These are phyloP conservation scores for Prunus campanulata DNA, from an alignment of 306 rosid genomes.

Conservation along the genomic window DNA sequence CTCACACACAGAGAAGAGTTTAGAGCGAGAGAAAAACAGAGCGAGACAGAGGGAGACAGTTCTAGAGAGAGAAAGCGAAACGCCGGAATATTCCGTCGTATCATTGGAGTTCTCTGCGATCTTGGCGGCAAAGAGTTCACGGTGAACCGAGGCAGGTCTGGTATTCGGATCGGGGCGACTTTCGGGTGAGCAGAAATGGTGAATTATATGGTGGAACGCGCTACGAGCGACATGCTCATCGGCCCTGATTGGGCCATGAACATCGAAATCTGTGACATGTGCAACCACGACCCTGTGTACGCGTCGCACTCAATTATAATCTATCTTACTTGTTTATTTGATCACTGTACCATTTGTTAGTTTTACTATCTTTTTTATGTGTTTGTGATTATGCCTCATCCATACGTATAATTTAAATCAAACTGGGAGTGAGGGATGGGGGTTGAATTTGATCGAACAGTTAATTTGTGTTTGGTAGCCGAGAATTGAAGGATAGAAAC, in stretches of 20 bases:
- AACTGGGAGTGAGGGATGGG: neutral
- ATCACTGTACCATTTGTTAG: neutral
- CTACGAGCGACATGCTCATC: slow-evolving; percentile 87
- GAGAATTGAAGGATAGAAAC: neutral
- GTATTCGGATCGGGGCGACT: slow-evolving; percentile 23
- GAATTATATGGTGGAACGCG: slow-evolving; percentile 91
- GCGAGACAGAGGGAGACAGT: slow-evolving; percentile 6
- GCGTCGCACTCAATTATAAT: slow-evolving; percentile 30
- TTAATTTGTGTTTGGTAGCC: slow-evolving; percentile 4
- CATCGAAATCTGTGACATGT: slow-evolving; percentile 94
- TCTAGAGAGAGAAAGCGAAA: slow-evolving; percentile 18
- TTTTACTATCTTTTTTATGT: neutral
- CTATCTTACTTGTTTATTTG: neutral
- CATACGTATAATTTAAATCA: neutral
- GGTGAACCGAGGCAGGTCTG: slow-evolving; percentile 23
- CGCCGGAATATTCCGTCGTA: slow-evolving; percentile 29
- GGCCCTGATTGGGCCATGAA: slow-evolving; percentile 99
- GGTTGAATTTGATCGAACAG: slow-evolving; percentile 22
- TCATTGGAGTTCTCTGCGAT: slow-evolving; percentile 32
- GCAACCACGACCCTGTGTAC: slow-evolving; percentile 86
- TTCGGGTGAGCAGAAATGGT: slow-evolving; percentile 57
- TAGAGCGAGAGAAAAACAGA: slow-evolving; percentile 4
- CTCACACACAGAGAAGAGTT: slow-evolving; percentile 10
- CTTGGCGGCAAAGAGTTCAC: slow-evolving; percentile 18
- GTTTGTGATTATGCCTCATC: neutral